Evolutionary conservation across 176 grass and related monocot species (phyloP).

Genomic region (Zizania latifolia): DNA sequence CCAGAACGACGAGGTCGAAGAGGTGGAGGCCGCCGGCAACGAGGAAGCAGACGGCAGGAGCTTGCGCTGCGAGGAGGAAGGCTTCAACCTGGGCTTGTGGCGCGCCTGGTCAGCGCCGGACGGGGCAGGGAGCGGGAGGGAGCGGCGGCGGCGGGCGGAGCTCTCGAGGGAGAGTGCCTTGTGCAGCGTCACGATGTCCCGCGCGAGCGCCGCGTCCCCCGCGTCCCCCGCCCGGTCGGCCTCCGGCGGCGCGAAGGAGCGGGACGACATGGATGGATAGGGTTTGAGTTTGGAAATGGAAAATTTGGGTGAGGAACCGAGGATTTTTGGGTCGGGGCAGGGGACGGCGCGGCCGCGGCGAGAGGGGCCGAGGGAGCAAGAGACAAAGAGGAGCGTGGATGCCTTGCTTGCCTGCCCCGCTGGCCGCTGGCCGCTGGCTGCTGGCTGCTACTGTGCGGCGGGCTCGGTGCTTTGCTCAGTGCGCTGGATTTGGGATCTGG

Average conservation of each 20-base stretch:
- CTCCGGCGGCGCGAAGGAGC: constrained; percentile 16
- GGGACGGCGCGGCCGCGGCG: constrained; percentile 2
- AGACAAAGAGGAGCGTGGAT: not conserved
- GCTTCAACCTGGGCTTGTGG: constrained; percentile 23
- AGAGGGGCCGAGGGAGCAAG: not conserved
- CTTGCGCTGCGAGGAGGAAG: constrained; percentile 32
- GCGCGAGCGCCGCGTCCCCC: constrained; percentile 58
- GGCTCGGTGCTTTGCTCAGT: not conserved
- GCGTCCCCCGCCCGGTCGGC: constrained; percentile 29
- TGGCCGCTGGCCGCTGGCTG: not conserved
- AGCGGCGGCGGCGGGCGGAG: constrained; percentile 45
- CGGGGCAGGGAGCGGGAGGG: constrained; percentile 42
- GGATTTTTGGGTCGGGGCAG: not conserved
- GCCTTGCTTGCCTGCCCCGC: constrained; percentile 26
- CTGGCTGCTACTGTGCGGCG: not conserved
- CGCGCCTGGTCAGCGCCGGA: constrained; percentile 19
- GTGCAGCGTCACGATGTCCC: constrained; percentile 79
- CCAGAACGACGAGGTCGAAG: constrained; percentile 46
- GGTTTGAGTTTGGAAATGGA: constrained; percentile 26
- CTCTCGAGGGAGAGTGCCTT: constrained; percentile 84
- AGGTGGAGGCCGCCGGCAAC: not conserved
- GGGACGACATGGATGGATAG: constrained; percentile 40
- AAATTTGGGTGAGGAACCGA: too few relatives aligned
- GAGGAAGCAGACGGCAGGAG: constrained; percentile 26
- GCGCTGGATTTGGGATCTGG: constrained; percentile 31